Evolutionary conservation across 371 early-diverging fungal genomes (phyloP).

Genomic region (Spraguea lophii): DNA sequence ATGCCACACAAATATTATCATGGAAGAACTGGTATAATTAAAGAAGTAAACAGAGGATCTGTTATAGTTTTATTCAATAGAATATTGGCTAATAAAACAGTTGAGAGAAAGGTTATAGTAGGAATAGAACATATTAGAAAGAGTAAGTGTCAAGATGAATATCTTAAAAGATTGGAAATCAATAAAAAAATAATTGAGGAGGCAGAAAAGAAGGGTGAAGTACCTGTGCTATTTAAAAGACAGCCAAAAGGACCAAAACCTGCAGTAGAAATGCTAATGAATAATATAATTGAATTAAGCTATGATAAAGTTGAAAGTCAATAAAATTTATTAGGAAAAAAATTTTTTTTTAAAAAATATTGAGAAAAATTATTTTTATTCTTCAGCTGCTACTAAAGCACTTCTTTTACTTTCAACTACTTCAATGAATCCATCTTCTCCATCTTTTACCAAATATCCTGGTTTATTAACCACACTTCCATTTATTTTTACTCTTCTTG

Average conservation of each 20-base stretch:
- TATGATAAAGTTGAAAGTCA: too few relatives aligned
- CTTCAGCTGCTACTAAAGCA: too few relatives aligned
- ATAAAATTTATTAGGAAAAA: too few relatives aligned
- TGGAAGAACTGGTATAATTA: slow-evolving; percentile 52
- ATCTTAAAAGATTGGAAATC: slow-evolving; percentile 79
- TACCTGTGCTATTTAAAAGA: slow-evolving; percentile 61
- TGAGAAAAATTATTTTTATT: too few relatives aligned
- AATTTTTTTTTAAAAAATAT: too few relatives aligned
- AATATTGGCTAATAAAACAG: slow-evolving; percentile 78
- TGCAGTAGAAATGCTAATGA: slow-evolving; percentile 58
- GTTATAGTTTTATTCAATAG: slow-evolving; percentile 93
- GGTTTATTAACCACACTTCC: slow-evolving; percentile 43
- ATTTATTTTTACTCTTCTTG: too few relatives aligned
- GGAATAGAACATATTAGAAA: slow-evolving; percentile 96
- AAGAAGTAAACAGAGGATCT: slow-evolving; percentile 47
- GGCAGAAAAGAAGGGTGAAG: slow-evolving; percentile 51
- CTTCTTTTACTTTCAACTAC: too few relatives aligned
- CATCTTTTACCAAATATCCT: slow-evolving; percentile 33
- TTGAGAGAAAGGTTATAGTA: slow-evolving; percentile 90
- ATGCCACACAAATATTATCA: slow-evolving; percentile 99
- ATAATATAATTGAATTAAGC: too few relatives aligned
- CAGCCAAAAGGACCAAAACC: slow-evolving; percentile 68
- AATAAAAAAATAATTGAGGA: slow-evolving; percentile 64
- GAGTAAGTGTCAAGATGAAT: slow-evolving; percentile 94
- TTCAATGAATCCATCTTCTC: slow-evolving; percentile 41